A percentile compares a stretch with the other conserved stretches of the same genome.
These are phyloP conservation scores for Lentinula boryana DNA, from an alignment of 768 basidiomycete species.

Conservation along the genomic window DNA sequence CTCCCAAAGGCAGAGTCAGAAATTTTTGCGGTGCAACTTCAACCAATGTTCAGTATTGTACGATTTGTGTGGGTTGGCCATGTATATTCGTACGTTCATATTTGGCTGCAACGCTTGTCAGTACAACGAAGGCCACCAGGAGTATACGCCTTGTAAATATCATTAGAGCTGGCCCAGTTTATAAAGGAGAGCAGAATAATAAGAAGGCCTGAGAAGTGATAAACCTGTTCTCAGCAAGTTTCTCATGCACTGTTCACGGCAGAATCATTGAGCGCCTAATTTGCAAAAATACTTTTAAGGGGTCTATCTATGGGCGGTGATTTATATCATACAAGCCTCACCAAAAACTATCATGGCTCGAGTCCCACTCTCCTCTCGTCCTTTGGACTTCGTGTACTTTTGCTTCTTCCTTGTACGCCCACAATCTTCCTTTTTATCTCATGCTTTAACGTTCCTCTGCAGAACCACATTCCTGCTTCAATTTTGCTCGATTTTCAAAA, in stretches of 20 bases:
- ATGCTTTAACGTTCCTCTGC: neutral
- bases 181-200: neutral
- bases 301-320: neutral
- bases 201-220: neutral
- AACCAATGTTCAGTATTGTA: neutral
- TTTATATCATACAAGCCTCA: neutral
- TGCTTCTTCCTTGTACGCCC: constrained; percentile 56
- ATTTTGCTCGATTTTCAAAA: constrained; percentile 67
- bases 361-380: constrained; percentile 27
- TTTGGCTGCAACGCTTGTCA: neutral
- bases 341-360: neutral
- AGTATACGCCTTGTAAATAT: neutral
- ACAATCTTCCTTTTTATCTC: neutral
- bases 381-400: constrained; percentile 65
- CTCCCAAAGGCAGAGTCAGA: constrained; percentile 31
- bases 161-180: neutral
- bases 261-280: neutral
- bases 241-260: neutral
- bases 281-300: neutral
- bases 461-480: constrained; percentile 65
- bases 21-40: constrained; percentile 38
- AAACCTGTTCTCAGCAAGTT: neutral
- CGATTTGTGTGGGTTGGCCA: neutral
- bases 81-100: neutral
- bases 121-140: neutral